phyloP scores from a whole-genome alignment of 2,329 filamentous ascomycete species.

The Aspergillus terreus region DNA sequence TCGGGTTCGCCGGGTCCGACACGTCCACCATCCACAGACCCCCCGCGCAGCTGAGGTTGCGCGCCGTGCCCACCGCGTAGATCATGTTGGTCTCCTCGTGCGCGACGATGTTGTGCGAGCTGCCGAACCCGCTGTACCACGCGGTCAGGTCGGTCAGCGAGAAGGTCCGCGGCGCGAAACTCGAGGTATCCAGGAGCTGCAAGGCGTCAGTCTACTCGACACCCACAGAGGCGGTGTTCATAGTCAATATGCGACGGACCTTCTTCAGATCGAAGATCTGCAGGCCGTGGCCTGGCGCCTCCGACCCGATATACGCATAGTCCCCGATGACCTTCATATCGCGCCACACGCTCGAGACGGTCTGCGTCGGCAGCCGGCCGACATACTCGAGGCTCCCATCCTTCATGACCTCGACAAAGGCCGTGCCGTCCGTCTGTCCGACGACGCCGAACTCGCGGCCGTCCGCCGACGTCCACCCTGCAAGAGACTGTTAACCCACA shows the following conservation, averaged over 20 bases:
- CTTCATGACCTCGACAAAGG: slow-evolving; percentile 13
- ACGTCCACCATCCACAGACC: slow-evolving; percentile 19
- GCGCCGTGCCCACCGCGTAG: slow-evolving; percentile 13
- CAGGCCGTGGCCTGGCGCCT: slow-evolving; percentile 14
- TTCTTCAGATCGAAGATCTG: slow-evolving; percentile 18
- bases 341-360: slow-evolving; percentile 9
- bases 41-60: slow-evolving; percentile 13
- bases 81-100: slow-evolving; percentile 16
- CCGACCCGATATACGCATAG: slow-evolving; percentile 16
- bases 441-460: slow-evolving; percentile 17
- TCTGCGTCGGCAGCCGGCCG: slow-evolving; percentile 15
- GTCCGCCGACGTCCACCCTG: slow-evolving; percentile 15
- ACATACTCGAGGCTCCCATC: slow-evolving; percentile 16
- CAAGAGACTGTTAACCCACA: not conserved
- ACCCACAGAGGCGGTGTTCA: not conserved
- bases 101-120: slow-evolving; percentile 18
- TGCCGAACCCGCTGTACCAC: slow-evolving; percentile 16
- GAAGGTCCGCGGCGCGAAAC: slow-evolving; percentile 9
- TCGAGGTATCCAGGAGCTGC: slow-evolving; percentile 1
- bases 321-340: slow-evolving; percentile 17
- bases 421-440: slow-evolving; percentile 16
- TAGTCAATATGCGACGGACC: slow-evolving; percentile 3
- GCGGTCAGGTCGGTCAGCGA: slow-evolving; percentile 11
- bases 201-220: not conserved
- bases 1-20: slow-evolving; percentile 14